Conservation (phyloP, 805 yeast genomes). For the Candida sonorensis region DNA sequence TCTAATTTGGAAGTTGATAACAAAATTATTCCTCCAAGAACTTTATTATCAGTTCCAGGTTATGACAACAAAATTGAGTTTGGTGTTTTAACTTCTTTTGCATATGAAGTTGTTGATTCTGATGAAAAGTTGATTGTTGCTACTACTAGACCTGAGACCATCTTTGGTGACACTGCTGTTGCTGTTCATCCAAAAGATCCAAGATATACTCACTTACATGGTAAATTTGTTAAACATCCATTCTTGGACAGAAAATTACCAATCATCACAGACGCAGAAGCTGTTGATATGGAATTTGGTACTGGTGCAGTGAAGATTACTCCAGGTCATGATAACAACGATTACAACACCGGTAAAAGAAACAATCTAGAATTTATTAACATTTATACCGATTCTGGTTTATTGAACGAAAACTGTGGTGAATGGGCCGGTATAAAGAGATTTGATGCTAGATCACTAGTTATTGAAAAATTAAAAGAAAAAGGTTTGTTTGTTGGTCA, state of each 20-base stretch:
- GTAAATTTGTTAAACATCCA: slow-evolving; percentile 87
- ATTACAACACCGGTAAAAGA: slow-evolving; percentile 95
- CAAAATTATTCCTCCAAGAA: slow-evolving; percentile 79
- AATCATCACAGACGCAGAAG: slow-evolving; percentile 81
- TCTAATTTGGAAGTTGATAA: slow-evolving; percentile 96
- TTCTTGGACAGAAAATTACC: slow-evolving; percentile 81
- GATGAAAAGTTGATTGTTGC: slow-evolving; percentile 89
- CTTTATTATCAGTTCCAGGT: slow-evolving; percentile 78
- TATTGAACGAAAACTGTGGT: slow-evolving; percentile 87
- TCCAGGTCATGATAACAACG: slow-evolving; percentile 97
- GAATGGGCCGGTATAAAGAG: slow-evolving; percentile 88
- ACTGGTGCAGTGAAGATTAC: slow-evolving; percentile 99
- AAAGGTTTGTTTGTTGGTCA: slow-evolving; percentile 76
- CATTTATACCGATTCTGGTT: slow-evolving; percentile 88
- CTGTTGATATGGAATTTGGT: slow-evolving; percentile 99
- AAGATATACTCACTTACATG: slow-evolving; percentile 91
- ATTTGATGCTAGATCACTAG: slow-evolving; percentile 85
- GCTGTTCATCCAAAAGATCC: slow-evolving; percentile 96
- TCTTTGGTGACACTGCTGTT: slow-evolving; percentile 96
- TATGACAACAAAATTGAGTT: slow-evolving; percentile 88
- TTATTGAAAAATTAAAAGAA: slow-evolving; percentile 71
- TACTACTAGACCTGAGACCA: slow-evolving; percentile 97
- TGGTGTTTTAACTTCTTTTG: slow-evolving; percentile 95
- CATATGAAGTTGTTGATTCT: slow-evolving; percentile 79
- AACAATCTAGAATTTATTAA: slow-evolving; percentile 81